A percentile compares a stretch with the other conserved stretches of the same genome.
These are phyloP conservation scores for Botrytis galanthina DNA, from an alignment of 2,329 filamentous ascomycete genomes.

Conservation along the genomic window DNA sequence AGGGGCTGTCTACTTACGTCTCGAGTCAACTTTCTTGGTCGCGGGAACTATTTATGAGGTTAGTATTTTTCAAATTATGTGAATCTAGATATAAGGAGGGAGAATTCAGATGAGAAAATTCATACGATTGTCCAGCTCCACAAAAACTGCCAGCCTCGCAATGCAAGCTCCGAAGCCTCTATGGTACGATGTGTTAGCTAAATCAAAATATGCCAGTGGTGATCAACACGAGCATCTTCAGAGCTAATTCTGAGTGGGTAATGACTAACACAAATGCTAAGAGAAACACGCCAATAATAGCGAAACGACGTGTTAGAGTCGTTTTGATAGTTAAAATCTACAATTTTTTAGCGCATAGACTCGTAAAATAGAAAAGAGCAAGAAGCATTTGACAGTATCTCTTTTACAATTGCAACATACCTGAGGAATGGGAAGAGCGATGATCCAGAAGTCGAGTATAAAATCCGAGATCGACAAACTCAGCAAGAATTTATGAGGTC, in stretches of 20 bases:
- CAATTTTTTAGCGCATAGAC: no score
- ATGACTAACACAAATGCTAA: slow-evolving; percentile 8
- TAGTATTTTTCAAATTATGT: no score
- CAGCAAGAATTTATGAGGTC: neutral
- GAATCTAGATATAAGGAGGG: no score
- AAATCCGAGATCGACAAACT: neutral
- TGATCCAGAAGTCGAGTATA: neutral
- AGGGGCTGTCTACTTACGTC: no score
- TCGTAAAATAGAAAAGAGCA: no score
- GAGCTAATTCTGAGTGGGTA: no score
- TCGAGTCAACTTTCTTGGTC: neutral
- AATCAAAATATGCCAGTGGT: neutral
- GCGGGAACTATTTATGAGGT: no score
- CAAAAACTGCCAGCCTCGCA: neutral
- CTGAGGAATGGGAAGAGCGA: neutral
- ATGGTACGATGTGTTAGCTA: no score
- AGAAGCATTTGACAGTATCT: no score
- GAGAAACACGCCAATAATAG: slow-evolving; percentile 14
- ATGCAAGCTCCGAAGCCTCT: slow-evolving; percentile 11
- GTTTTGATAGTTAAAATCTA: slow-evolving; percentile 2
- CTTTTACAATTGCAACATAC: neutral
- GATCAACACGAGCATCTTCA: neutral
- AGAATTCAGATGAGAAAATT: no score
- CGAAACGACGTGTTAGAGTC: neutral
- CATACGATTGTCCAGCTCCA: neutral